Evolutionary conservation across 2,329 filamentous ascomycete genomes (phyloP), one percentile per base, ranked within the genome.

Genomic region (Zelopaecilomyces penicillatus): DNA sequence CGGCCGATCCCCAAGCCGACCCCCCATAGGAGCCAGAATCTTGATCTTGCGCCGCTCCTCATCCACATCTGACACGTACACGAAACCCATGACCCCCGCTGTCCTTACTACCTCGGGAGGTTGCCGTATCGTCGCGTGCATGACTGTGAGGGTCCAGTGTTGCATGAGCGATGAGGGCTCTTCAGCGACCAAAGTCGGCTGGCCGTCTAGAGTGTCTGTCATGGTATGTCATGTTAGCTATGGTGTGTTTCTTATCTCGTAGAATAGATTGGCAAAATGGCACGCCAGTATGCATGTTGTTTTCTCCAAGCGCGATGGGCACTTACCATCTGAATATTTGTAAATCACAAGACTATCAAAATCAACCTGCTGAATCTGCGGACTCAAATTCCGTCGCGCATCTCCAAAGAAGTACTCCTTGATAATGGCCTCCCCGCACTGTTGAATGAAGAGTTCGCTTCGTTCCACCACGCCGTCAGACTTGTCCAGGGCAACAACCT

Each of bases 401-500:
- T 86, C 84, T 7, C 93, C 93, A 60, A 96, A 98, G 69, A 98
- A 98, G 65, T 98, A 98, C 55, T 90, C 84, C 53, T 85, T 84
- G 42, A 96, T 89, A 41, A 85, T 78, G 0, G 84, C 78, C 57
- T 94, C 86, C 37, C 85, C 78, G 5, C 79, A 67, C 11, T 80
- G 74, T 56, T 87, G 85, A 73, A 90, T 80, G 62, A 87, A 94
- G 0, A 68, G 61, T 33, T 83, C 78, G 51, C 89, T 84, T 39
- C 87, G 77, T 56, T 87, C 80, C 2, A 87, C 86, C 33, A 87
- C 89, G 27, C 93, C 93, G 32, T 87, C 86, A 0, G 89, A 94
- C 60, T 88, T 89, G 50, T 89, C 81, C 9, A 98, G 73, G 46
- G 82, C 81, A 40, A 97, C 71, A 3, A 97, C 78, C 4, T 76